These are phyloP conservation scores for Fragosphaeria purpurea DNA, from an alignment of 2,329 filamentous ascomycete genomes.

Conservation along the genomic window DNA sequence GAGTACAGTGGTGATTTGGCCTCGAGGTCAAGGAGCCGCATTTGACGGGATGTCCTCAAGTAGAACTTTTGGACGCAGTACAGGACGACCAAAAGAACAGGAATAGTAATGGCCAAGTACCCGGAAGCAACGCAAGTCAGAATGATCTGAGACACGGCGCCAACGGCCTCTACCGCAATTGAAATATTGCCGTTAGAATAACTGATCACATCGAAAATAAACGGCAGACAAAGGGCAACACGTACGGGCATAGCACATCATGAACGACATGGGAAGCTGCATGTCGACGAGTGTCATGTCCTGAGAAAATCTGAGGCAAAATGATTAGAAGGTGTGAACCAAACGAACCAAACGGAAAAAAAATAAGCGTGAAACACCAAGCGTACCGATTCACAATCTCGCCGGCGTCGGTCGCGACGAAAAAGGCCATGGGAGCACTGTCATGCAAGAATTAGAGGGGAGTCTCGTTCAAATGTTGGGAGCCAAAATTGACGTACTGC, in stretches of 20 bases:
- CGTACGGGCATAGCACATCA: constrained; percentile 9
- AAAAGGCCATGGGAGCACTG: constrained; percentile 23
- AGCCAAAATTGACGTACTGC: constrained; percentile 7
- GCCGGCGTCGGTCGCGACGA: constrained; percentile 23
- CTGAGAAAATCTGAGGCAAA: constrained; percentile 4
- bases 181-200: neutral
- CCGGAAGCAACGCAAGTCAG: constrained; percentile 34
- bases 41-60: constrained; percentile 40
- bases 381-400: constrained; percentile 21
- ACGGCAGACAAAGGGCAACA: neutral
- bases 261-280: constrained; percentile 8
- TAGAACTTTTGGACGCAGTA: constrained; percentile 40
- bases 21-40: constrained; percentile 43
- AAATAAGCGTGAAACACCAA: no score
- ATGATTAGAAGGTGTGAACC: neutral
- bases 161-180: constrained; percentile 5
- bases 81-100: constrained; percentile 28
- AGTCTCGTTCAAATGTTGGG: no score
- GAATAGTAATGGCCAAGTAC: constrained; percentile 33
- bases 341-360: neutral
- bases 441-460: neutral
- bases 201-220: neutral
- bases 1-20: constrained; percentile 37
- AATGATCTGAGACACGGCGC: constrained; percentile 31
- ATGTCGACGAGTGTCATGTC: constrained; percentile 9